Conservation (phyloP, 2,329 filamentous ascomycete species). For the Madurella fahalii region DNA sequence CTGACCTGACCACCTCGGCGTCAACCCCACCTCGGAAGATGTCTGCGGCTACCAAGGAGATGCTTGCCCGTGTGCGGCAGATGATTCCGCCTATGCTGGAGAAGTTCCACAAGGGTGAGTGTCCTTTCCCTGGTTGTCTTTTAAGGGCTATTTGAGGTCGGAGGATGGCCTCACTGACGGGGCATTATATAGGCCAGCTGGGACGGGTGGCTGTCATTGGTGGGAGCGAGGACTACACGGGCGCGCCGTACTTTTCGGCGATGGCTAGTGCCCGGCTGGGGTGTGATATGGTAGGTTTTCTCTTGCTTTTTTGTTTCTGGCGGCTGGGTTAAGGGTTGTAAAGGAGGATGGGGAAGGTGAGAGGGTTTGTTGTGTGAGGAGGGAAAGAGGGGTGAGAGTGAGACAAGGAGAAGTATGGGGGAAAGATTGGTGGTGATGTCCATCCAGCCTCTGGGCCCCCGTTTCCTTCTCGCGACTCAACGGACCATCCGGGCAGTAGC, state of each 20-base stretch:
- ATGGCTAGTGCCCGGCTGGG: conserved; percentile 92
- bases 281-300: conserved; percentile 70
- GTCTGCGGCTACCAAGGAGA: conserved; percentile 66
- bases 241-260: conserved; percentile 95
- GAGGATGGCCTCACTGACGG: background rate
- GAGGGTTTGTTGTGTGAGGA: background rate
- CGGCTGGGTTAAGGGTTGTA: background rate
- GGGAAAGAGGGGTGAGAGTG: background rate
- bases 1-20: background rate
- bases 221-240: conserved; percentile 93
- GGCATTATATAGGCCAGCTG: conserved; percentile 64
- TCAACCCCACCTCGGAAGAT: conserved; percentile 42
- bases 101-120: conserved; percentile 87
- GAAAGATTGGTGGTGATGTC: background rate
- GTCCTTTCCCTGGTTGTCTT: background rate
- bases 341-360: background rate
- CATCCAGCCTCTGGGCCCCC: background rate
- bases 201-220: conserved; percentile 91
- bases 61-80: conserved; percentile 76
- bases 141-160: background rate
- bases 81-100: conserved; percentile 94
- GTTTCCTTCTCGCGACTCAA: background rate
- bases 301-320: background rate
- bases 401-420: background rate
- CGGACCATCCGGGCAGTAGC: conserved; percentile 1